Conservation (phyloP, 2,329 filamentous ascomycete species). For the Alternaria arborescens region DNA sequence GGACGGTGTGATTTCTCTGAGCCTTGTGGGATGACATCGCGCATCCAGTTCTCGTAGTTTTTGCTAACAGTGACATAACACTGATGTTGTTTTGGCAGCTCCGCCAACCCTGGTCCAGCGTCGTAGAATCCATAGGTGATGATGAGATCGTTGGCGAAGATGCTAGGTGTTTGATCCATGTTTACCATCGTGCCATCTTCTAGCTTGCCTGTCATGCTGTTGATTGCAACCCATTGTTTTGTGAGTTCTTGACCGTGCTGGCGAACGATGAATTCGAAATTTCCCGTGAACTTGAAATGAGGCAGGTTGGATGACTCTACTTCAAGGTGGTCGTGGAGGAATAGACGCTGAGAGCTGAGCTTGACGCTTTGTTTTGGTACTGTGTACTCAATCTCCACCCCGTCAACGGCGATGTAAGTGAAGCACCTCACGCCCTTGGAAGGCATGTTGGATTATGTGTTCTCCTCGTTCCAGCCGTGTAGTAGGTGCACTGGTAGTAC, state of each 20-base stretch:
- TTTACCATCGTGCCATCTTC: slow-evolving; percentile 52
- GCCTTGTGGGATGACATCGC: slow-evolving; percentile 51
- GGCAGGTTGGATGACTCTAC: slow-evolving; percentile 56
- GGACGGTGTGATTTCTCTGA: slow-evolving; percentile 52
- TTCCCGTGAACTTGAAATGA: slow-evolving; percentile 56
- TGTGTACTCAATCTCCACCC: slow-evolving; percentile 55
- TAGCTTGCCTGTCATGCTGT: slow-evolving; percentile 56
- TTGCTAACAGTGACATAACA: slow-evolving; percentile 56
- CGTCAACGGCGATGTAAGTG: slow-evolving; percentile 49
- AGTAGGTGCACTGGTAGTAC: not conserved
- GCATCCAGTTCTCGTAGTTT: slow-evolving; percentile 58
- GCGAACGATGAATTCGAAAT: slow-evolving; percentile 55
- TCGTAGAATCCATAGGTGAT: slow-evolving; percentile 61
- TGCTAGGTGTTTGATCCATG: slow-evolving; percentile 41
- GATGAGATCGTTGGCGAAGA: slow-evolving; percentile 50
- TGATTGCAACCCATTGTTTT: slow-evolving; percentile 58
- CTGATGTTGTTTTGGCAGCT: slow-evolving; percentile 56
- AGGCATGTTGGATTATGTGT: slow-evolving; percentile 35
- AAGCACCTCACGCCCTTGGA: slow-evolving; percentile 48
- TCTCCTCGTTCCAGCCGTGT: not conserved
- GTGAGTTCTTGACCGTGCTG: slow-evolving; percentile 52
- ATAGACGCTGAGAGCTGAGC: slow-evolving; percentile 46
- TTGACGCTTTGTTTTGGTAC: slow-evolving; percentile 53
- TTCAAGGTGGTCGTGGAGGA: slow-evolving; percentile 55
- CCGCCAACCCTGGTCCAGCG: slow-evolving; percentile 55